Percentiles rank a stretch among this genome's conserved stretches.
Conservation (phyloP, 345 rosid species). For the Syzygium aromaticum region DNA sequence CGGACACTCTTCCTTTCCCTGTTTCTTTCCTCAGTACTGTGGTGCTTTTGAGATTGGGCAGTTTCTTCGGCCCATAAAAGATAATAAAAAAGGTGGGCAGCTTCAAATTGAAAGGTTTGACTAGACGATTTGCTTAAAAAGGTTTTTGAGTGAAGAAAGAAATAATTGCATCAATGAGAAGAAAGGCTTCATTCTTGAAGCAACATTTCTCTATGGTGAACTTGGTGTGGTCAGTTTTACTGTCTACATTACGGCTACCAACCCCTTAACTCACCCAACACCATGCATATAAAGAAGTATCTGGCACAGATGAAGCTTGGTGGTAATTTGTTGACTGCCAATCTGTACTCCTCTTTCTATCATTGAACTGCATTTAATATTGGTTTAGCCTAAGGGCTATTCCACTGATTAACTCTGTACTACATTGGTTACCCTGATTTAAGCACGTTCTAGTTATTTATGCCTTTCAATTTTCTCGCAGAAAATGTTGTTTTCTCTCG, state of each 20-base stretch:
- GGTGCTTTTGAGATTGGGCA: neutral
- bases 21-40: neutral
- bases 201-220: neutral
- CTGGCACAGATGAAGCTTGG: neutral
- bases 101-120: neutral
- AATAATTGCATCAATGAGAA: neutral
- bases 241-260: neutral
- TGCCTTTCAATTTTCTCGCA: slow-evolving; percentile 16
- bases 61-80: neutral
- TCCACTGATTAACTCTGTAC: neutral
- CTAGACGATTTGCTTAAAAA: neutral
- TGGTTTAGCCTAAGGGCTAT: neutral
- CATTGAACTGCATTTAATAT: neutral
- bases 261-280: neutral
- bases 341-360: neutral
- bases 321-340: neutral
- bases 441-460: neutral
- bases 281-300: neutral
- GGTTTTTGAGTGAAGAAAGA: neutral
- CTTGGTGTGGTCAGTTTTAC: neutral
- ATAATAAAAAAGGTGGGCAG: neutral
- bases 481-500: slow-evolving; percentile 50
- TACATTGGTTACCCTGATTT: neutral
- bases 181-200: neutral
- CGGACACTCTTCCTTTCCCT: neutral